Evolutionary conservation across 805 yeast species (phyloP).

Genomic region (Yamadazyma kitorensis): DNA sequence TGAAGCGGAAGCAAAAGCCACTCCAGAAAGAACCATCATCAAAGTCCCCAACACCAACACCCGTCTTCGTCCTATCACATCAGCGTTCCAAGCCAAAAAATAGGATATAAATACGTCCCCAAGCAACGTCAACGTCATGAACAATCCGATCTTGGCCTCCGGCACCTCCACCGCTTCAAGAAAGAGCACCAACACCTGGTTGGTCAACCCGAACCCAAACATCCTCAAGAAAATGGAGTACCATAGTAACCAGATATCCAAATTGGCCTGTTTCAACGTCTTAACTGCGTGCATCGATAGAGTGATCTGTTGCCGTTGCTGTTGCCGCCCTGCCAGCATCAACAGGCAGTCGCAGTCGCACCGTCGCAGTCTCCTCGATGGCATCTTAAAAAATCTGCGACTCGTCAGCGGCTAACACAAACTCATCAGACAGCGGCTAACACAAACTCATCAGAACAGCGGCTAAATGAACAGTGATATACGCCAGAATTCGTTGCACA

Average conservation of each 20-base stretch:
- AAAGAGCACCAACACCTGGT: conserved; percentile 72
- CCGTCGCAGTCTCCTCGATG: no score
- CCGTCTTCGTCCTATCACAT: conserved; percentile 60
- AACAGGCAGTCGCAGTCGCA: no score
- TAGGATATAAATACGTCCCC: conserved; percentile 79
- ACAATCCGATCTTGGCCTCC: conserved; percentile 64
- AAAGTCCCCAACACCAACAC: conserved; percentile 63
- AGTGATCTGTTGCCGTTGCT: no score
- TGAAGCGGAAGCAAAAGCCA: conserved; percentile 55
- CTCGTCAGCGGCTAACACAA: no score
- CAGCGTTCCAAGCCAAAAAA: conserved; percentile 74
- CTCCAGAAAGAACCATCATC: conserved; percentile 68
- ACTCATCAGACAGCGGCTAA: background rate
- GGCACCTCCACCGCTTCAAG: conserved; percentile 52
- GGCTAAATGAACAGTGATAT: conserved; percentile 15
- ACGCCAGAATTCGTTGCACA: conserved; percentile 33
- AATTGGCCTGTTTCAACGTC: no score
- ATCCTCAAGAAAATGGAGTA: conserved; percentile 66
- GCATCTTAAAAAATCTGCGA: no score
- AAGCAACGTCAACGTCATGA: conserved; percentile 75
- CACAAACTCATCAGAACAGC: background rate
- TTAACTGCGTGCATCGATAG: no score
- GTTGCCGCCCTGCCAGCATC: no score
- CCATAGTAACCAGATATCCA: conserved; percentile 65
- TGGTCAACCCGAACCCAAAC: conserved; percentile 74